Percentiles rank a stretch among this genome's conserved stretches.
Evolutionary conservation across 1,284 basidiomycete genomes (phyloP).

Genomic region (Lentinula novae-zelandiae): DNA sequence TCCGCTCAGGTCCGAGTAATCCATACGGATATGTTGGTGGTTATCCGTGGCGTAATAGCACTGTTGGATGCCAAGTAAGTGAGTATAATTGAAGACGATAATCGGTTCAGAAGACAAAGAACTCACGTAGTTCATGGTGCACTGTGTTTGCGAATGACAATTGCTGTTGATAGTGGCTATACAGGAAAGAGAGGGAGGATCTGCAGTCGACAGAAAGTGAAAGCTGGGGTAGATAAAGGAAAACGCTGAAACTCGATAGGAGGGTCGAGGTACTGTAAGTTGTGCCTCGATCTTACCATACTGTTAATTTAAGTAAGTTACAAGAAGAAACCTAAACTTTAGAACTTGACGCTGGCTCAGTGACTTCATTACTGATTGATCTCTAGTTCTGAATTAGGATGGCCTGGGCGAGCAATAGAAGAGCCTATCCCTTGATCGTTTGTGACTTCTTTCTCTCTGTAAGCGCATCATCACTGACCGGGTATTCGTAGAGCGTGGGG

Average conservation of each 20-base stretch:
- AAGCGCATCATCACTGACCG: neutral
- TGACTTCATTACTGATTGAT: neutral
- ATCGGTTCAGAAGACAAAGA: neutral
- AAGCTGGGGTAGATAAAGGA: conserved; percentile 5
- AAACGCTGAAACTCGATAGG: neutral
- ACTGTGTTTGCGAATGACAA: too few species aligned
- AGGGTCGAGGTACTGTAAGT: conserved; percentile 4
- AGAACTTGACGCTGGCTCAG: neutral
- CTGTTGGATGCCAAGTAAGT: neutral
- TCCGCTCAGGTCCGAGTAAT: neutral
- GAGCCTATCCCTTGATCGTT: neutral
- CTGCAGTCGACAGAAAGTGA: neutral
- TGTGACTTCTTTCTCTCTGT: neutral
- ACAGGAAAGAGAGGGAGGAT: neutral
- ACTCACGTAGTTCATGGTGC: conserved; percentile 4
- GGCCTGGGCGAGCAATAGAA: neutral
- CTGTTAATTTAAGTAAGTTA: conserved; percentile 7
- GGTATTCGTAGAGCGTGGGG: neutral
- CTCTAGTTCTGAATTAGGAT: neutral
- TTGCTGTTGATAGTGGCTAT: neutral
- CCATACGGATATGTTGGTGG: neutral
- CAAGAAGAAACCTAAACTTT: neutral
- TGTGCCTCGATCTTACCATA: conserved; percentile 9
- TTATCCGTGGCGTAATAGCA: conserved; percentile 8
- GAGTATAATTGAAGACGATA: neutral